Base-by-base conservation (phyloP, 345 rosid species). In the Arabidopsis suecica region DNA sequence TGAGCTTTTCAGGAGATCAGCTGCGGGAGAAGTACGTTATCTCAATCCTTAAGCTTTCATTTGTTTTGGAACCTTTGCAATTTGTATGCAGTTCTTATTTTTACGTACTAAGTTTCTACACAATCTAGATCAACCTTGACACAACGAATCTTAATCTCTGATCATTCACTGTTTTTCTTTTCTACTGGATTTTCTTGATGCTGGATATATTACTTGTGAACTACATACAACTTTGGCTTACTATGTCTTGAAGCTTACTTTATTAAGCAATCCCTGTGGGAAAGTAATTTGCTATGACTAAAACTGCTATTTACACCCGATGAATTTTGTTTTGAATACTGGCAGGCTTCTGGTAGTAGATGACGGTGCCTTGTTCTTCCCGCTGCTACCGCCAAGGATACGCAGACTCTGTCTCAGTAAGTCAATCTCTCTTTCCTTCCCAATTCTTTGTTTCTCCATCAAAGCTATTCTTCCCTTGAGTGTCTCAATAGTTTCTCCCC, bases 391-490 rank as follows among this genome's bases (percentile, higher is more conserved):
- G 74, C 81, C 82, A 74, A 86, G 76, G 65, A 91, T 91, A 57
- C 83, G 83, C 71, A 87, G 74, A 77, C 91, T 89, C 80, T 91
- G 97, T 68, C 89, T 85, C 55, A 91, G 82, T 33, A 91, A 83
- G 82, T 89, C 97, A 25, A 83, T 71, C 48, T 89, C 93, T 68
- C 86, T 81, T 72, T 84, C 83, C 65, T 78, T 89, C 33, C 58
- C 87, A 73, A 65, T 36, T 68, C 65, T 72, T 70, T 87, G 85
- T 18, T 51, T 72, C 80, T 91, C 91, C 75, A 74, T 75, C 6
- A 80, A 71, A 58, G 64, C 82, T 66, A 88, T 38, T 56, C 57
- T 68, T n/a, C 69, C 77, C 58, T 79, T 84, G 40, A 89, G 84
- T 41, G 78, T 78, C 62, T 82, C 75, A 37, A 88, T 86, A 9